Evolutionary conservation across 2,329 filamentous ascomycete species (phyloP).

Genomic region (Penicillium sp.): DNA sequence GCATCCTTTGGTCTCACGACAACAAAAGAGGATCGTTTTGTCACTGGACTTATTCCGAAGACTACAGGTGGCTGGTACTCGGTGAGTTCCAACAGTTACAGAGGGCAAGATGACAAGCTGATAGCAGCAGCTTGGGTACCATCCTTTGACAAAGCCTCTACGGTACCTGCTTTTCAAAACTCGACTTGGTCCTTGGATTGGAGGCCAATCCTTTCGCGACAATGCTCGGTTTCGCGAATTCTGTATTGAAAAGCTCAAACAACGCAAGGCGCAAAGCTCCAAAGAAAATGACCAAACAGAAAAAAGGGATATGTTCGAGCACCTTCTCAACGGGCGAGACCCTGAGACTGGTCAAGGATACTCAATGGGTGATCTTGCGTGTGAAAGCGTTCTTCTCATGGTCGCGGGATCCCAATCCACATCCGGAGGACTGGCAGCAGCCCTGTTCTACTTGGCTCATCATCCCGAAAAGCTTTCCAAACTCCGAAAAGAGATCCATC

Average conservation of each 20-base stretch:
- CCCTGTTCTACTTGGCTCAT: background rate
- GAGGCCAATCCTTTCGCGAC: background rate
- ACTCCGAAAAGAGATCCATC: background rate
- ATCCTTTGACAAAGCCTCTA: background rate
- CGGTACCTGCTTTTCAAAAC: background rate
- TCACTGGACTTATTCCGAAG: background rate
- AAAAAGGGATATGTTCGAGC: background rate
- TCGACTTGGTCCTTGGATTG: background rate
- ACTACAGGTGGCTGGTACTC: background rate
- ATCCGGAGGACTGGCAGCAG: background rate
- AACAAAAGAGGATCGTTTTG: background rate
- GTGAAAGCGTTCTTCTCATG: conserved; percentile 1
- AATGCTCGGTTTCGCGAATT: background rate
- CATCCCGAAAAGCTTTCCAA: background rate
- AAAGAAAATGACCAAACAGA: background rate
- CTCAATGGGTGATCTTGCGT: background rate
- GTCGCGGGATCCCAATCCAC: background rate
- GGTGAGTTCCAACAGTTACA: background rate
- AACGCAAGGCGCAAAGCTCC: background rate
- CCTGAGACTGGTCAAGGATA: background rate
- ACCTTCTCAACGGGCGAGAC: background rate
- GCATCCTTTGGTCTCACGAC: background rate
- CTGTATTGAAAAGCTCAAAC: background rate
- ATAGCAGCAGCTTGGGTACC: background rate
- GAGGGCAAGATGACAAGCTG: background rate